Evolutionary conservation across 1,284 basidiomycete species (phyloP).

Genomic region (Mixia osmundae): DNA sequence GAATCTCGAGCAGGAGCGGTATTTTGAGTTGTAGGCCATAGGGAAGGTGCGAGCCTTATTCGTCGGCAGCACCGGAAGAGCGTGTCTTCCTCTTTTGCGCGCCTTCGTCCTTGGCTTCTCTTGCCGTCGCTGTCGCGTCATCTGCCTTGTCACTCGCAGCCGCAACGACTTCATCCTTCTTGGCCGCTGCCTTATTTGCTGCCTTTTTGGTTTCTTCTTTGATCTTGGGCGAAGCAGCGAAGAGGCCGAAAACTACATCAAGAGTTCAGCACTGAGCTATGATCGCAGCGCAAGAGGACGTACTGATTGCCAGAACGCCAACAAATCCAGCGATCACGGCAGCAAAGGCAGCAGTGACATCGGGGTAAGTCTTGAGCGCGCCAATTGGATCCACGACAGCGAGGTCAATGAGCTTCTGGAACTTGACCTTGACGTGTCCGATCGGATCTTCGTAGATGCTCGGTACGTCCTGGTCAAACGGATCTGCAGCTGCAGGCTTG

Average conservation of each 20-base stretch:
- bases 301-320: slow-evolving; percentile 44
- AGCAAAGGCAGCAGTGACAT: slow-evolving; percentile 51
- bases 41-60: no score
- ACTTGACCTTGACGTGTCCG: slow-evolving; percentile 50
- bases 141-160: not conserved
- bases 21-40: no score
- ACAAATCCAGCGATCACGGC: slow-evolving; percentile 51
- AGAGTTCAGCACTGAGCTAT: not conserved
- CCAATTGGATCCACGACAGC: slow-evolving; percentile 44
- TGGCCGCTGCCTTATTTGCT: slow-evolving; percentile 5
- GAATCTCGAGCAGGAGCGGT: no score
- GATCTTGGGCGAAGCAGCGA: not conserved
- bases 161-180: slow-evolving; percentile 7
- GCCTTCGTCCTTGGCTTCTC: no score
- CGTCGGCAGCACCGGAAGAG: no score
- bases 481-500: slow-evolving; percentile 10
- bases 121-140: not conserved
- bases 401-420: slow-evolving; percentile 44
- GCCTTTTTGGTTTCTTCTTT: not conserved
- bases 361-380: slow-evolving; percentile 58
- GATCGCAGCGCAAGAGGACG: slow-evolving; percentile 2
- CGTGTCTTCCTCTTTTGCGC: no score
- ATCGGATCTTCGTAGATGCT: slow-evolving; percentile 35
- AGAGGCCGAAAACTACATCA: not conserved
- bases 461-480: slow-evolving; percentile 12